Evolutionary conservation across 345 rosid species (phyloP).

Genomic region (Salix koriyanagi): DNA sequence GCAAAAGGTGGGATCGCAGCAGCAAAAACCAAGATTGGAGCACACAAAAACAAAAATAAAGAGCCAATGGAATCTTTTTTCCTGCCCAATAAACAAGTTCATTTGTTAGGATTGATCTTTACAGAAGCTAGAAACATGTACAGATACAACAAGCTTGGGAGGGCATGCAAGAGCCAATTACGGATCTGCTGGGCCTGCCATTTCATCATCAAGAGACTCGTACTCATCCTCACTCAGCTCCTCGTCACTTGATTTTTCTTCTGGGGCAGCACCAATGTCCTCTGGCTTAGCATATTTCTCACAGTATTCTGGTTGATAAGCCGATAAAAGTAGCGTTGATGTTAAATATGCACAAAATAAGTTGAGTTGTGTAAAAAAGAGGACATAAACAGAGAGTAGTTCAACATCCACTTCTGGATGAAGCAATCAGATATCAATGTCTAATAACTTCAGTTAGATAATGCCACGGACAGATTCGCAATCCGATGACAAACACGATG

Average conservation of each 20-base stretch:
- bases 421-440: background rate
- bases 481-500: background rate
- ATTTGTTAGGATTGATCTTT: conserved; percentile 2
- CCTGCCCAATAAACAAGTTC: background rate
- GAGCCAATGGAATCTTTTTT: background rate
- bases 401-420: background rate
- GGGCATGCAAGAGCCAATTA: background rate
- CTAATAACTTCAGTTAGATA: background rate
- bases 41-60: conserved; percentile 4
- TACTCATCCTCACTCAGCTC: conserved; percentile 47
- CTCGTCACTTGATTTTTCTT: conserved; percentile 45
- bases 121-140: conserved; percentile 15
- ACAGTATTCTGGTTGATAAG: conserved; percentile 41
- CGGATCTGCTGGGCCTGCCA: conserved; percentile 54
- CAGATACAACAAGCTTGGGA: conserved; percentile 7
- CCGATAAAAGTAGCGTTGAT: background rate
- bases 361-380: background rate
- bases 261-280: conserved; percentile 35
- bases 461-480: background rate
- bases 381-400: background rate
- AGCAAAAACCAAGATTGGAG: background rate
- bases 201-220: conserved; percentile 44
- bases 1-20: background rate
- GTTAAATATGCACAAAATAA: background rate
- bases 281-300: conserved; percentile 62